Base-by-base conservation (phyloP, 108 stramenopile genomes). In the Fragilaria radians region DNA sequence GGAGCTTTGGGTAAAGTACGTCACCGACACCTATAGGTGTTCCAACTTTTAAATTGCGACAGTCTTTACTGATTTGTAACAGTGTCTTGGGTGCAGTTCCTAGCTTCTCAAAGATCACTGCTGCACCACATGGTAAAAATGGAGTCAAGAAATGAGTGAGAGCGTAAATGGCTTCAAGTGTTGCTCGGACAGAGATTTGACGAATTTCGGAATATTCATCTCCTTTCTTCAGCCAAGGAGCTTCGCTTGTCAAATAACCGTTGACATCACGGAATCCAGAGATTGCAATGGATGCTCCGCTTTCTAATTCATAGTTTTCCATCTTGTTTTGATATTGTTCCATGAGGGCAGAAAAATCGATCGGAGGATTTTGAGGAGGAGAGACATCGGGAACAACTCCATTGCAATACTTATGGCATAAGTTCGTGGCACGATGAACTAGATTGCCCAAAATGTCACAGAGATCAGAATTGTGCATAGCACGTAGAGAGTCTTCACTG, bases 401-500 rank as follows among this genome's bases (percentile, higher is more conserved):
- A 25, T 75, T 76, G 69, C 96, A 94, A 63, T 83, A 96, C 65
- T 87, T 91, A 33, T 80, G 28, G 57, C 86, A 90, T 18, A 99
- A 75, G 42, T 75, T 93, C 9, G 91, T 90, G 11, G 93, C 97
- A 61, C 98, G 95, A 67, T 98, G 91, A 21, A 98, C 89, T 29
- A 96, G 68, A 67, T 99, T 99, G 23, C 98, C 98, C 30, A 98
- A 59, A 11, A 89, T 95, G 71, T 99, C 91, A 63, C 85, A 91
- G 51, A 99, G 77, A 59, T 96, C 96, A 32, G 89, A 76, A 79
- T 99, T 98, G 85, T 98, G 95, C 86, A 89, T 92, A 51, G 83
- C 84, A 21, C 84, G 64, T 65, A 98, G 74, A 32, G 75, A 75
- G 9, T 92, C 81, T 54, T 86, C 81, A 25, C 80, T 80, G 71